A percentile compares a stretch with the other conserved stretches of the same genome.
Conservation (phyloP, 768 basidiomycete species). For the Holtermanniella nyarrowii region DNA sequence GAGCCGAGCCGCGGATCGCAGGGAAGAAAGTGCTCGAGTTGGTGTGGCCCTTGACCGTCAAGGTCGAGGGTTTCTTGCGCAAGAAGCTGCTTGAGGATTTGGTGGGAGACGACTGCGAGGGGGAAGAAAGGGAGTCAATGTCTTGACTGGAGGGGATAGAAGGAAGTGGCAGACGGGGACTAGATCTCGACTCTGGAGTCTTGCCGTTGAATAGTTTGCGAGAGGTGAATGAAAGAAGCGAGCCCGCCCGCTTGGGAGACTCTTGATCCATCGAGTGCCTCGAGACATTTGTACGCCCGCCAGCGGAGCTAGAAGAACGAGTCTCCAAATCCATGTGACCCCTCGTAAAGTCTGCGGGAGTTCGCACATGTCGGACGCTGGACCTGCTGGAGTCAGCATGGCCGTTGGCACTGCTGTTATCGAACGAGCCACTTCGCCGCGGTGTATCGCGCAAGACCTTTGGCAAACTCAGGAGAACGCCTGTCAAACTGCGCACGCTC, state of each 20-base stretch:
- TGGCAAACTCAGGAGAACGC: slow-evolving; percentile 25
- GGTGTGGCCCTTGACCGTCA: neutral
- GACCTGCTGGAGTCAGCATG: neutral
- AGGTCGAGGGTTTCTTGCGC: neutral
- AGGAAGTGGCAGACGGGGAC: neutral
- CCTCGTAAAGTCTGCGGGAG: neutral
- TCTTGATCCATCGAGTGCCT: neutral
- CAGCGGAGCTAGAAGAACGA: neutral
- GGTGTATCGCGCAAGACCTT: slow-evolving; percentile 7
- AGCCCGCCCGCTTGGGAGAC: neutral
- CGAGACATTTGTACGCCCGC: neutral
- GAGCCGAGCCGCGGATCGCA: neutral
- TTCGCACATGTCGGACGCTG: neutral
- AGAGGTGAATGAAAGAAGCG: neutral
- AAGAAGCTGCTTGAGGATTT: neutral
- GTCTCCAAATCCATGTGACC: neutral
- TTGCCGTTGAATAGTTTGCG: neutral
- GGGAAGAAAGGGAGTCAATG: neutral
- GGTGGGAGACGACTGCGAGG: neutral
- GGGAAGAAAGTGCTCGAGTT: neutral
- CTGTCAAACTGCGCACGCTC: slow-evolving; percentile 26
- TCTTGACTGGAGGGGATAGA: neutral
- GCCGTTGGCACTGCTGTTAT: neutral
- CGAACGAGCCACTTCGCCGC: neutral
- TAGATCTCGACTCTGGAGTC: neutral